These are phyloP conservation scores for Acanthamoeba royreba DNA, from an alignment of 208 protist genomes.

Conservation along the genomic window DNA sequence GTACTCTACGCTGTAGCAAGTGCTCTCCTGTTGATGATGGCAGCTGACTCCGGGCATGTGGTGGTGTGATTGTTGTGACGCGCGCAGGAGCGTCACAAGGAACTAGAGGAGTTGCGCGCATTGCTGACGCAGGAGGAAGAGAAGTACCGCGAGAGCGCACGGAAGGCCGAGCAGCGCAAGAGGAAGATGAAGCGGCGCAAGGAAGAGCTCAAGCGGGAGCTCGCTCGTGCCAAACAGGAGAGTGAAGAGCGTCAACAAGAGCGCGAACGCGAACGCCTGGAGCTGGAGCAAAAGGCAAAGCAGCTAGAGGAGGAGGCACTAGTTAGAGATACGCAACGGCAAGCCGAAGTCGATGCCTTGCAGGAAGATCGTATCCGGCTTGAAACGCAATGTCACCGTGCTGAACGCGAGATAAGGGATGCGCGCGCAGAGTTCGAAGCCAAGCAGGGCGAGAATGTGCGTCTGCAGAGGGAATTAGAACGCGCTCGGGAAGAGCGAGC, in stretches of 20 bases:
- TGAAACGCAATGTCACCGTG: not conserved
- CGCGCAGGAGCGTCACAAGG: not conserved
- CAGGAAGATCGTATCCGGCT: not conserved
- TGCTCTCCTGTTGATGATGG: not conserved
- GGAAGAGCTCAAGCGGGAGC: conserved; percentile 4
- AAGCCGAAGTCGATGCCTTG: not conserved
- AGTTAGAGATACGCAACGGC: not conserved
- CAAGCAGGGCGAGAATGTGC: not conserved
- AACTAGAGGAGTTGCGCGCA: not conserved
- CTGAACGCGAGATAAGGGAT: not conserved
- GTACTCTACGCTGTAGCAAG: not conserved
- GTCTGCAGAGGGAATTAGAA: not conserved
- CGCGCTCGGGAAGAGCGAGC: not conserved
- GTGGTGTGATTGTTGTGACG: not conserved
- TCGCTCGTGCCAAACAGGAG: not conserved
- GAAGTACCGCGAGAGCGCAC: not conserved
- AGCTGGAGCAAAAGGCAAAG: not conserved
- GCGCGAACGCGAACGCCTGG: not conserved
- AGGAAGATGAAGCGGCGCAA: not conserved
- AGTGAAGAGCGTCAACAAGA: not conserved
- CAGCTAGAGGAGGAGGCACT: not conserved
- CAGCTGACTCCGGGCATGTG: not conserved
- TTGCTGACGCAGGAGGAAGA: not conserved
- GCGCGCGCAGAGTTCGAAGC: not conserved
- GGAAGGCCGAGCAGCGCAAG: not conserved